phyloP scores from a whole-genome alignment of 2,329 filamentous ascomycete genomes.

The Epichloe baconii region DNA sequence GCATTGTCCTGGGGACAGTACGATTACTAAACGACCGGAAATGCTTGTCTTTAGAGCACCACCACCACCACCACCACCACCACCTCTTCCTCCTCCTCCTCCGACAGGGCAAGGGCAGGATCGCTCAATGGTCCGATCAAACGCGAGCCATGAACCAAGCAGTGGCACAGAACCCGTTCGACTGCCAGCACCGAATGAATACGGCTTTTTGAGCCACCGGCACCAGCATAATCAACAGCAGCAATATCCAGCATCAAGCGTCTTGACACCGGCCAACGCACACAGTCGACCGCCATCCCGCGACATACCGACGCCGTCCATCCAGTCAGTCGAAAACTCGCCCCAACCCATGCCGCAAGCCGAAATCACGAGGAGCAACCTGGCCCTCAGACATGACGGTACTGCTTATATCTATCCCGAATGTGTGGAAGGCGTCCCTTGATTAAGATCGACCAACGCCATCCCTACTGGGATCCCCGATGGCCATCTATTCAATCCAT shows the following conservation, averaged over 20 bases:
- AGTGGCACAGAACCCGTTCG: slow-evolving; percentile 13
- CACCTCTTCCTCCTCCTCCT: no score
- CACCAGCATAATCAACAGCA: neutral
- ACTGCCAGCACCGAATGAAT: slow-evolving; percentile 15
- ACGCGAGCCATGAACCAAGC: neutral
- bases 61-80: neutral
- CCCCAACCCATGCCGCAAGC: slow-evolving; percentile 14
- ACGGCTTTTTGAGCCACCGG: slow-evolving; percentile 4
- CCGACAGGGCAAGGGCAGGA: neutral
- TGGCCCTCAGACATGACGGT: slow-evolving; percentile 36
- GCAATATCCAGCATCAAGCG: slow-evolving; percentile 3
- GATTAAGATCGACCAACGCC: slow-evolving; percentile 32
- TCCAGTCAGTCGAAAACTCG: slow-evolving; percentile 14
- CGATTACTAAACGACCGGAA: neutral
- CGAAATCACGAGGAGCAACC: slow-evolving; percentile 31
- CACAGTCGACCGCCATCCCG: slow-evolving; percentile 16
- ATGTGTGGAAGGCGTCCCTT: slow-evolving; percentile 39
- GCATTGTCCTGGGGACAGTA: neutral
- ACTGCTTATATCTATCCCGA: slow-evolving; percentile 35
- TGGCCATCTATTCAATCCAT: slow-evolving; percentile 34
- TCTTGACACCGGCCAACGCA: slow-evolving; percentile 20
- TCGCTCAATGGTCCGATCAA: neutral
- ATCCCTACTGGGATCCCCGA: slow-evolving; percentile 43
- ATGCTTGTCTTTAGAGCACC: slow-evolving; percentile 1
- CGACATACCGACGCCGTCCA: slow-evolving; percentile 17